Conservation (phyloP, 208 protist species). For the Acanthamoeba royreba region DNA sequence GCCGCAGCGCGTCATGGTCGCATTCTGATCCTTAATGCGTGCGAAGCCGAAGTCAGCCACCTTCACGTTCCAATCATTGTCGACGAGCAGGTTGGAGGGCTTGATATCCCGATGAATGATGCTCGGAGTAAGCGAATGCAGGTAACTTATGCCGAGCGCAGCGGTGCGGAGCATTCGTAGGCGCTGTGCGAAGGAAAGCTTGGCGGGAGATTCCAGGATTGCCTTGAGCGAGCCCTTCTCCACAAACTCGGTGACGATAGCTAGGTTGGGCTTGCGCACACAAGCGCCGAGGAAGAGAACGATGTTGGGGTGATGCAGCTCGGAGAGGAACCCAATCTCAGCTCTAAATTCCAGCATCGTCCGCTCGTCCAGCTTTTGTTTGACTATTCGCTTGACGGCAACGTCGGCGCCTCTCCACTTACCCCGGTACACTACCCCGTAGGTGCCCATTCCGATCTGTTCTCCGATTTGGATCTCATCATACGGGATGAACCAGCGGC, state of each 20-base stretch:
- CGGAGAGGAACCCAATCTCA: constrained; percentile 55
- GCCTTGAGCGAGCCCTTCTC: neutral
- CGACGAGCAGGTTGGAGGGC: neutral
- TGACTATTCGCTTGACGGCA: constrained; percentile 50
- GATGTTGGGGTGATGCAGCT: constrained; percentile 64
- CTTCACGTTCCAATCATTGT: neutral
- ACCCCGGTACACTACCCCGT: constrained; percentile 61
- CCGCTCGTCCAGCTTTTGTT: constrained; percentile 37
- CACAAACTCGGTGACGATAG: constrained; percentile 11
- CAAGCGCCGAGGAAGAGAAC: constrained; percentile 63
- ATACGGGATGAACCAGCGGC: neutral
- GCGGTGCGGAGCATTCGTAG: neutral
- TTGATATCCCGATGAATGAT: constrained; percentile 23
- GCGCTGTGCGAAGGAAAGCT: neutral
- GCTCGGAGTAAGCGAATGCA: neutral
- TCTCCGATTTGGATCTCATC: neutral
- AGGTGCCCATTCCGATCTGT: constrained; percentile 49
- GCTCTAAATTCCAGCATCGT: constrained; percentile 57
- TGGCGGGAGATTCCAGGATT: neutral
- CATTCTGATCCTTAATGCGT: neutral
- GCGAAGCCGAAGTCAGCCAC: neutral
- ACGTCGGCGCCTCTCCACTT: constrained; percentile 61
- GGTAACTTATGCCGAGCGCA: constrained; percentile 1
- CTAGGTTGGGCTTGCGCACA: neutral
- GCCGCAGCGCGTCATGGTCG: neutral